Evolutionary conservation across 208 protist species (phyloP).

Genomic region (Wallacemonas sp.): DNA sequence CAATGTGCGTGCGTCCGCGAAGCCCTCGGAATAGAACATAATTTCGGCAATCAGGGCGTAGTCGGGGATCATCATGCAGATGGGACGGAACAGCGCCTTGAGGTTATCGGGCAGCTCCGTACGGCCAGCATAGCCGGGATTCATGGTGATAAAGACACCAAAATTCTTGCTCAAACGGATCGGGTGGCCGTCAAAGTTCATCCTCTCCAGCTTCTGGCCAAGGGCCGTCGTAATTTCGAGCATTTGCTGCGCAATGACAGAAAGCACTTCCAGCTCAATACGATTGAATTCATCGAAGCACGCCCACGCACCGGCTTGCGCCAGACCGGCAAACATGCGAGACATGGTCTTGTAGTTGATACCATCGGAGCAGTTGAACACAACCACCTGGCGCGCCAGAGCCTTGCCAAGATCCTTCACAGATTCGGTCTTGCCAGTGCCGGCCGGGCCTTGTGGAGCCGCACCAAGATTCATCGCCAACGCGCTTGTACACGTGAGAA

Average conservation of each 20-base stretch:
- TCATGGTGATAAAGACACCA: constrained; percentile 98
- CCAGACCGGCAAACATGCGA: constrained; percentile 96
- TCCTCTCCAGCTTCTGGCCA: constrained; percentile 66
- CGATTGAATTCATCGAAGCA: constrained; percentile 99
- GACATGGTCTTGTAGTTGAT: constrained; percentile 97
- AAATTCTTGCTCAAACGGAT: constrained; percentile 93
- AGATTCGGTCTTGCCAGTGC: constrained; percentile 97
- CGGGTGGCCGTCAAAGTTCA: constrained; percentile 94
- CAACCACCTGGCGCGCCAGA: constrained; percentile 91
- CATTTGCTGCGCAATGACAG: constrained; percentile 96
- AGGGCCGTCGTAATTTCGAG: constrained; percentile 94
- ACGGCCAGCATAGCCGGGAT: constrained; percentile 97
- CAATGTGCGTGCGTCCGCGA: constrained; percentile 92
- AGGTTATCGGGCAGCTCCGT: constrained; percentile 98
- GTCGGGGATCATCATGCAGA: constrained; percentile 98
- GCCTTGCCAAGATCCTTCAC: constrained; percentile 95
- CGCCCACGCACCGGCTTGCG: constrained; percentile 94
- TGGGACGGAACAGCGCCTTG: constrained; percentile 97
- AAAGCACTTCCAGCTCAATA: constrained; percentile 97
- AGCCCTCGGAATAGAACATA: constrained; percentile 98
- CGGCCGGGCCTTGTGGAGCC: constrained; percentile 94
- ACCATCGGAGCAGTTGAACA: constrained; percentile 97
- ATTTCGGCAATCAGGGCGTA: constrained; percentile 97
- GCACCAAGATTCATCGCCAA: constrained; percentile 95
- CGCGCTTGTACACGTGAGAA: constrained; percentile 93